phyloP scores from a whole-genome alignment of 345 rosid species.

The Populus euphratica region DNA sequence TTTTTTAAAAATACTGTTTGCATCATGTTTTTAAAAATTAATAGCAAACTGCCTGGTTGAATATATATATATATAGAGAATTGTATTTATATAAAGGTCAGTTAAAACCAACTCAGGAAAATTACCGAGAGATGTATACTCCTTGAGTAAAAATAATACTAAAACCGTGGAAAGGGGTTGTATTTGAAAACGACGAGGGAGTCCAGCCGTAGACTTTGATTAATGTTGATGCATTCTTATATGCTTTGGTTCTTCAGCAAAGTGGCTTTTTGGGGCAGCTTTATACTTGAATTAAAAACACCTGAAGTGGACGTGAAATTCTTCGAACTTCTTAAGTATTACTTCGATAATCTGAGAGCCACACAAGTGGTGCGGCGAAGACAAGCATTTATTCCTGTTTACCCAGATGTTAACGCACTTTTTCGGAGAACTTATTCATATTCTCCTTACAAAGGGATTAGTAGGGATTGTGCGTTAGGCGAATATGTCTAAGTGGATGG shows the following conservation, averaged over 20 bases:
- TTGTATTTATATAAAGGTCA: not conserved
- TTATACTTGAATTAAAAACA: not conserved
- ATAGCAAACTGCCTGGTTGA: too few relatives aligned
- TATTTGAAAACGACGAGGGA: too few relatives aligned
- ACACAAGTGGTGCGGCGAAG: conserved; percentile 18
- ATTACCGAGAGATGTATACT: not conserved
- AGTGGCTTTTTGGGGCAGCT: not conserved
- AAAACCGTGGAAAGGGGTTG: not conserved
- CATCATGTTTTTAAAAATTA: too few relatives aligned
- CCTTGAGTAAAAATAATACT: not conserved
- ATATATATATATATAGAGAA: too few relatives aligned
- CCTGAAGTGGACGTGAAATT: not conserved
- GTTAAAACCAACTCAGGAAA: not conserved
- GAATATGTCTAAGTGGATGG: conserved; percentile 18
- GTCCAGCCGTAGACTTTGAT: not conserved
- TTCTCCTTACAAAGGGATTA: conserved; percentile 14
- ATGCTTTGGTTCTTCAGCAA: not conserved
- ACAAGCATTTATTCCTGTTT: conserved; percentile 6
- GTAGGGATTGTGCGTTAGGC: not conserved
- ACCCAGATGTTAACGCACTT: not conserved
- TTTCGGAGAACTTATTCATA: conserved; percentile 25
- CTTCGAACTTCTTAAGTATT: not conserved
- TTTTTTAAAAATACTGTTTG: too few relatives aligned
- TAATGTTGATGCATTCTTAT: not conserved
- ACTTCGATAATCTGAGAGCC: conserved; percentile 1